Evolutionary conservation across 768 basidiomycete genomes (phyloP).

Genomic region (Lactifluus hygrophoroides): DNA sequence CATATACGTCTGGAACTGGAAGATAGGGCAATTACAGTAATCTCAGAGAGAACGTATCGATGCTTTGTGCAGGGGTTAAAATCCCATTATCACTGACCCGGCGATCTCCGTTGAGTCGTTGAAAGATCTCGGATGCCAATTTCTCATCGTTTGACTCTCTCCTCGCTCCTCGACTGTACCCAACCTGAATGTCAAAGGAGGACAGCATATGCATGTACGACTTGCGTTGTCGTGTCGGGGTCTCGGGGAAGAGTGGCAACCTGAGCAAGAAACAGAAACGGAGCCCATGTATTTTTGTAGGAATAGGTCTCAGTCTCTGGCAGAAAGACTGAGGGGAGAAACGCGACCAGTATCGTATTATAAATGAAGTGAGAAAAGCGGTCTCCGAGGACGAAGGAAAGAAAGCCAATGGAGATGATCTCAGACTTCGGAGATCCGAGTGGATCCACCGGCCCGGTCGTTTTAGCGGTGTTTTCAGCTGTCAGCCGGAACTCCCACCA

Average conservation of each 20-base stretch:
- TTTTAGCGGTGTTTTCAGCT: too few species aligned
- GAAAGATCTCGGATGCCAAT: not conserved
- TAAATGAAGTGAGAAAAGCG: too few species aligned
- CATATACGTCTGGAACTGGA: slow-evolving; percentile 16
- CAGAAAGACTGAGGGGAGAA: too few species aligned
- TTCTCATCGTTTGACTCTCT: slow-evolving; percentile 13
- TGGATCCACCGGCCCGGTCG: too few species aligned
- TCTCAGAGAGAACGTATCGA: not conserved
- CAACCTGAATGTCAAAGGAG: not conserved
- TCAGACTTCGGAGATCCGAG: too few species aligned
- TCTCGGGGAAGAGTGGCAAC: too few species aligned
- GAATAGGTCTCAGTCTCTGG: too few species aligned
- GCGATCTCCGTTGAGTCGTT: too few species aligned
- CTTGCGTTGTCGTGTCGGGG: slow-evolving; percentile 1
- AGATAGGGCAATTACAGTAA: slow-evolving; percentile 1
- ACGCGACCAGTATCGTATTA: too few species aligned
- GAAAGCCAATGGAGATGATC: too few species aligned
- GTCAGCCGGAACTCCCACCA: not conserved
- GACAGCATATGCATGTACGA: slow-evolving; percentile 11
- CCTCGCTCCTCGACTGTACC: slow-evolving; percentile 4
- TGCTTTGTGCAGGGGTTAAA: not conserved
- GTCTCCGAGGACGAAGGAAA: too few species aligned
- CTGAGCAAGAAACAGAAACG: not conserved
- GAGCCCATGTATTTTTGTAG: not conserved
- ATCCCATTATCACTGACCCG: not conserved